A percentile compares a stretch with the other conserved stretches of the same genome.
Conservation (phyloP, 2,329 filamentous ascomycete species). For the Ceratocystiopsis sp. region DNA sequence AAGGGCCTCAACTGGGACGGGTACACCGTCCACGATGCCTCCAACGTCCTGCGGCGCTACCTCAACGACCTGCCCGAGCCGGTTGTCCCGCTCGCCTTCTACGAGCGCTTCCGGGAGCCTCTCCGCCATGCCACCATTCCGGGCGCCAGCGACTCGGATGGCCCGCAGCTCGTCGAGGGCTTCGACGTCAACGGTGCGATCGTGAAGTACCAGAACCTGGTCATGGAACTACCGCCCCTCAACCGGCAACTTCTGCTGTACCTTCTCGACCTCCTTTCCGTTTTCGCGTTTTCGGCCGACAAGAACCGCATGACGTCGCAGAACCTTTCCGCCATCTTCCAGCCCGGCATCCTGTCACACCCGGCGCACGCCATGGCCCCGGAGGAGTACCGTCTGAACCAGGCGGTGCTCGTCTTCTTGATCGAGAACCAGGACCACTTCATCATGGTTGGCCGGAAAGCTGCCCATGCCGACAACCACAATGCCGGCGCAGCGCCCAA, state of each 20-base stretch:
- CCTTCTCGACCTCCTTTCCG: constrained; percentile 85
- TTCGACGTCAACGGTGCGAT: constrained; percentile 67
- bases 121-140: constrained; percentile 56
- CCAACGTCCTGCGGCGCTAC: constrained; percentile 88
- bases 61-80: constrained; percentile 93
- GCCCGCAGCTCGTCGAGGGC: constrained; percentile 52
- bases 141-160: constrained; percentile 51
- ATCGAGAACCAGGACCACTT: constrained; percentile 99
- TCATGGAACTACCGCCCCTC: constrained; percentile 79
- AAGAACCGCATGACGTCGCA: constrained; percentile 91
- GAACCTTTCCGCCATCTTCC: constrained; percentile 92
- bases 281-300: constrained; percentile 93
- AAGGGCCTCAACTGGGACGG: constrained; percentile 95
- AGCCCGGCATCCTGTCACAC: constrained; percentile 89
- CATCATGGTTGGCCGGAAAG: constrained; percentile 37
- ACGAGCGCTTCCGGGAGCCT: constrained; percentile 78
- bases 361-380: constrained; percentile 91
- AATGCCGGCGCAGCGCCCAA: too few species aligned
- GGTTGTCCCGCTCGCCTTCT: constrained; percentile 86
- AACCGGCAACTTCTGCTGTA: constrained; percentile 91
- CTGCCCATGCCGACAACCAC: too few species aligned
- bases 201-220: constrained; percentile 67
- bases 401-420: constrained; percentile 92
- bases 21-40: constrained; percentile 95
- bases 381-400: constrained; percentile 82